phyloP scores from a whole-genome alignment of 2,329 filamentous ascomycete species.

The Alternaria alternata region DNA sequence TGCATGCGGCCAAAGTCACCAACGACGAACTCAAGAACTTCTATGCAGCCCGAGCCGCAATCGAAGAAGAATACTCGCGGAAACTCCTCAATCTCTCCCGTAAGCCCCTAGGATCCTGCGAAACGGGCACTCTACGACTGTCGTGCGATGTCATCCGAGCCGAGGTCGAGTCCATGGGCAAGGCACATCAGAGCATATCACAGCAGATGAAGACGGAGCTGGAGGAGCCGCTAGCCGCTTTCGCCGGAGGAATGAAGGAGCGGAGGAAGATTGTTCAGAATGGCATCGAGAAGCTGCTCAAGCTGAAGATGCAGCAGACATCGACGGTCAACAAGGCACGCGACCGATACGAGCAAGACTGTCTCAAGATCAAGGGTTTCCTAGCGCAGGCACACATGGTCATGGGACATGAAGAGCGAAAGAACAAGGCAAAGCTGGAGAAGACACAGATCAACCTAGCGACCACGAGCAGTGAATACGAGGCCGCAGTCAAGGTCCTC shows the following conservation, averaged over 20 bases:
- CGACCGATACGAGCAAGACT: slow-evolving; percentile 96
- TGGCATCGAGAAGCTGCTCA: slow-evolving; percentile 92
- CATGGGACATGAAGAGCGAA: slow-evolving; percentile 98
- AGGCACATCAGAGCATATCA: slow-evolving; percentile 89
- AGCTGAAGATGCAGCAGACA: slow-evolving; percentile 92
- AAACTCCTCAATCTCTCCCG: slow-evolving; percentile 86
- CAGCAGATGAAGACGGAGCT: slow-evolving; percentile 95
- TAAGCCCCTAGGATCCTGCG: slow-evolving; percentile 88
- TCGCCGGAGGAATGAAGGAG: slow-evolving; percentile 95
- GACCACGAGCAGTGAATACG: slow-evolving; percentile 90
- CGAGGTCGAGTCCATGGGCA: slow-evolving; percentile 92
- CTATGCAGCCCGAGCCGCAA: slow-evolving; percentile 87
- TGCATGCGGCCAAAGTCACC: slow-evolving; percentile 93
- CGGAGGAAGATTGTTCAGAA: slow-evolving; percentile 94
- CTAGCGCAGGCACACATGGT: slow-evolving; percentile 99
- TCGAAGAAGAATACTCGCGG: slow-evolving; percentile 95
- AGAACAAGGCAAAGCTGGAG: slow-evolving; percentile 98
- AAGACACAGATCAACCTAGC: slow-evolving; percentile 98
- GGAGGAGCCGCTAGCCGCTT: slow-evolving; percentile 90
- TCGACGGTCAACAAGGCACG: slow-evolving; percentile 92
- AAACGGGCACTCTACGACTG: slow-evolving; percentile 80
- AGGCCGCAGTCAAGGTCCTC: slow-evolving; percentile 87
- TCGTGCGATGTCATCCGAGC: slow-evolving; percentile 88
- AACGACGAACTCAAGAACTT: slow-evolving; percentile 88
- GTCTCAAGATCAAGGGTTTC: slow-evolving; percentile 97